A percentile compares a stretch with the other conserved stretches of the same genome.
These are phyloP conservation scores for Glycine tomentella DNA, from an alignment of 306 rosid species.

Conservation along the genomic window DNA sequence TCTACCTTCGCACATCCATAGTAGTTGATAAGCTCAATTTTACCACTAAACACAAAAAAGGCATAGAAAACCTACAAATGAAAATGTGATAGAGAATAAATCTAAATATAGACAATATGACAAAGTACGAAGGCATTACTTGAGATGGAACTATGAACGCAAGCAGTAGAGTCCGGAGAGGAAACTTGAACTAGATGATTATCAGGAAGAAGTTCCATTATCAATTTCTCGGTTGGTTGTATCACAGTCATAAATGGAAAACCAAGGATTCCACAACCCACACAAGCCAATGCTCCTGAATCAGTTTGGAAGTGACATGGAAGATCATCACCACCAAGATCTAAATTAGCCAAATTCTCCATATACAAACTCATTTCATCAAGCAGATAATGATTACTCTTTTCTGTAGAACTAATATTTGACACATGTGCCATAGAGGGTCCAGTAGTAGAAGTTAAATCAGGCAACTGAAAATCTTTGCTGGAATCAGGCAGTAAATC, in stretches of 20 bases:
- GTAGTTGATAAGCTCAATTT: no score
- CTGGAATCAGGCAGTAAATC: slow-evolving; percentile 74
- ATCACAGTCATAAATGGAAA: slow-evolving; percentile 59
- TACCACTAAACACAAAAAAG: no score
- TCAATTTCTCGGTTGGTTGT: no score
- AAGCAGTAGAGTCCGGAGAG: no score
- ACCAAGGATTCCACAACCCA: slow-evolving; percentile 98
- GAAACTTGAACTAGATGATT: no score
- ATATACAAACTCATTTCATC: slow-evolving; percentile 83
- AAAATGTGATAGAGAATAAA: no score
- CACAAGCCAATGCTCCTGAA: slow-evolving; percentile 95
- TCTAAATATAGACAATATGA: no score
- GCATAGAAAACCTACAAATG: no score
- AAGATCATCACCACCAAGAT: slow-evolving; percentile 75
- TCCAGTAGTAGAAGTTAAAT: slow-evolving; percentile 57
- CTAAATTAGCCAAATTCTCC: slow-evolving; percentile 71
- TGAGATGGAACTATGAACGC: no score
- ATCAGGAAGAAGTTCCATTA: no score
- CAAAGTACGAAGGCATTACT: no score
- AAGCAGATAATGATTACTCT: slow-evolving; percentile 51
- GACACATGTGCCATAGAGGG: slow-evolving; percentile 50
- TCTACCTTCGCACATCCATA: no score
- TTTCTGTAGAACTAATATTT: slow-evolving; percentile 54
- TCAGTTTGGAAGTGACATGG: slow-evolving; percentile 91
- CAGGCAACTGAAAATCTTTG: slow-evolving; percentile 64